A percentile compares a stretch with the other conserved stretches of the same genome.
These are phyloP conservation scores for Monosporascus sp. DNA, from an alignment of 2,329 filamentous ascomycete genomes.

Conservation along the genomic window DNA sequence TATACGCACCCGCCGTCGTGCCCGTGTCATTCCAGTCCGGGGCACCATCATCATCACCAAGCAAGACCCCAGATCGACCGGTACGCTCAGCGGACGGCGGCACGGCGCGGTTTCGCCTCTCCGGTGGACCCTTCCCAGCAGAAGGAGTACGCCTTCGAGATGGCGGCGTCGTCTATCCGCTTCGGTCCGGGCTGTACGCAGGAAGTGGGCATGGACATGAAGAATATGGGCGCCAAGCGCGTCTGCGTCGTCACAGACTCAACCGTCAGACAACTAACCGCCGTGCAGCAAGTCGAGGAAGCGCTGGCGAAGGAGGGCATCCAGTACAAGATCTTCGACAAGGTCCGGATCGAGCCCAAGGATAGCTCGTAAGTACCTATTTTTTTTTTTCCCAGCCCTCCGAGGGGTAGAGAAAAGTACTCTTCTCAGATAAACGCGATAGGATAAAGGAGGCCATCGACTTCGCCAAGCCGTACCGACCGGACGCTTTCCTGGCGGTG, in stretches of 20 bases:
- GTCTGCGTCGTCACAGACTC: conserved; percentile 90
- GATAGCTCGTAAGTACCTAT: conserved; percentile 67
- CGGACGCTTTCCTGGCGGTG: conserved; percentile 90
- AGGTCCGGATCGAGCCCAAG: conserved; percentile 84
- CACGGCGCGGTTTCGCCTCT: conserved; percentile 59
- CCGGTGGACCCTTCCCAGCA: conserved; percentile 65
- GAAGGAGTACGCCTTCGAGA: conserved; percentile 98
- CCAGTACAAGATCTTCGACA: conserved; percentile 73
- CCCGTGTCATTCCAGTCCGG: conserved; percentile 88
- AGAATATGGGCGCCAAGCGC: conserved; percentile 79
- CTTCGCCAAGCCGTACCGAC: conserved; percentile 72
- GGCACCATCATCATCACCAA: conserved; percentile 69
- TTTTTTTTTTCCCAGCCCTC: background rate
- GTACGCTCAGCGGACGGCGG: conserved; percentile 37
- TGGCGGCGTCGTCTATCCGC: conserved; percentile 91
- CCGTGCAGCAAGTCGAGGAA: conserved; percentile 85
- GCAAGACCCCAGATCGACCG: conserved; percentile 44
- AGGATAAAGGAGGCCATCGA: conserved; percentile 86
- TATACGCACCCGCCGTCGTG: conserved; percentile 82
- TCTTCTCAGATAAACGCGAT: background rate
- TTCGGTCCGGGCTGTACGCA: conserved; percentile 91
- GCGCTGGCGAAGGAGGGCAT: conserved; percentile 74
- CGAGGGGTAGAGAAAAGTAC: background rate
- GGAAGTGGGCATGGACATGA: conserved; percentile 97
- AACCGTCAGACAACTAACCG: conserved; percentile 75